Conservation (phyloP, 2,329 filamentous ascomycete genomes). For the Berkeleyomyces rouxiae region DNA sequence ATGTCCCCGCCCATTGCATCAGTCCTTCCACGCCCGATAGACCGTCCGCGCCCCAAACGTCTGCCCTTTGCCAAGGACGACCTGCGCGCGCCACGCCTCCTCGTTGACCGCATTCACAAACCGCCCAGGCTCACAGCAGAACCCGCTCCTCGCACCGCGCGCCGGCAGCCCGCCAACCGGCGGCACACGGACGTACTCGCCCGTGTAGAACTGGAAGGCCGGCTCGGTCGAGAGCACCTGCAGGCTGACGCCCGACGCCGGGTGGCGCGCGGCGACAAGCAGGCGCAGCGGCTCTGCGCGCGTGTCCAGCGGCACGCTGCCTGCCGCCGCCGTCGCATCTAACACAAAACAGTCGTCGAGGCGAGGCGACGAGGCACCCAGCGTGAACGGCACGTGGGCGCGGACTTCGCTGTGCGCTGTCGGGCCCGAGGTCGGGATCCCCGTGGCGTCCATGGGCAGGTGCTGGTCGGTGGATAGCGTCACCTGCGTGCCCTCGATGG, state of each 20-base stretch:
- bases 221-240: slow-evolving; percentile 86
- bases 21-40: slow-evolving; percentile 71
- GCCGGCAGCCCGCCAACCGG: slow-evolving; percentile 45
- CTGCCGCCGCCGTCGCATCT: slow-evolving; percentile 32
- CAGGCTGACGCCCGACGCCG: slow-evolving; percentile 58
- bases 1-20: slow-evolving; percentile 12
- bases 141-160: slow-evolving; percentile 52
- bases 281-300: slow-evolving; percentile 42
- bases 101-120: slow-evolving; percentile 82
- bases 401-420: slow-evolving; percentile 47
- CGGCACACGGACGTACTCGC: slow-evolving; percentile 66
- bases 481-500: slow-evolving; percentile 43
- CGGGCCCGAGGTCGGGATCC: slow-evolving; percentile 58
- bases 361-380: slow-evolving; percentile 54
- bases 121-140: slow-evolving; percentile 83
- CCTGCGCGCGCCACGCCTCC: slow-evolving; percentile 62
- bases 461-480: slow-evolving; percentile 49
- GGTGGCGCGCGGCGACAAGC: slow-evolving; percentile 57
- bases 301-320: slow-evolving; percentile 46
- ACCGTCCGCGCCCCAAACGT: slow-evolving; percentile 67
- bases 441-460: slow-evolving; percentile 54
- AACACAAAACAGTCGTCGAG: slow-evolving; percentile 87
- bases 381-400: slow-evolving; percentile 49
- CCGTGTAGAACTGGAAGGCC: slow-evolving; percentile 93
- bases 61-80: slow-evolving; percentile 68